Conservation (phyloP, 768 basidiomycete genomes). For the Dacryopinax spathularia region DNA sequence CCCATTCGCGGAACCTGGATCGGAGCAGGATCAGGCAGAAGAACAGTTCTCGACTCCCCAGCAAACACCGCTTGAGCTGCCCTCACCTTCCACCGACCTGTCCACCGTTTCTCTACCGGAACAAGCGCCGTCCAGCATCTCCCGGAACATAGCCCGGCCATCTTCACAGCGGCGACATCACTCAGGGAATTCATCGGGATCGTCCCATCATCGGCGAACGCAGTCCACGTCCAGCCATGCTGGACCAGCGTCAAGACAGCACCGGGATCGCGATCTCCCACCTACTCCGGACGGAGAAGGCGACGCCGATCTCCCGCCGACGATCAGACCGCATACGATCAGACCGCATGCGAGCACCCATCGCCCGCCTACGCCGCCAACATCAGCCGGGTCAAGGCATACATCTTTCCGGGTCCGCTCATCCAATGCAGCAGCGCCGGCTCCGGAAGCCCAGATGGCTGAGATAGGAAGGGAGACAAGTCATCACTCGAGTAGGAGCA, state of each 20-base stretch:
- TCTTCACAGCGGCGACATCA: not conserved
- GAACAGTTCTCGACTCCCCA: not conserved
- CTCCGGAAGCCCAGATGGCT: not conserved
- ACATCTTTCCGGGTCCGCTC: not conserved
- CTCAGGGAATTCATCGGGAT: not conserved
- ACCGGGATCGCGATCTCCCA: not conserved
- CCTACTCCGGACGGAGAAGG: not conserved
- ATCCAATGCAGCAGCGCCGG: no score
- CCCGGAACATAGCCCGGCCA: not conserved
- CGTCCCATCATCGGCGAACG: not conserved
- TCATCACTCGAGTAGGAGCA: not conserved
- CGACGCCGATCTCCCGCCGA: not conserved
- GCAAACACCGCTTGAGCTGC: not conserved
- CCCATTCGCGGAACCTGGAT: no score
- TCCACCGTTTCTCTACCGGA: not conserved
- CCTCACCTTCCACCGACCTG: not conserved
- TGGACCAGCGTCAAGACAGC: not conserved
- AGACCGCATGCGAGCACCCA: not conserved
- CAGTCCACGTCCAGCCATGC: no score
- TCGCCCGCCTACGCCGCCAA: not conserved
- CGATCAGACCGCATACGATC: not conserved
- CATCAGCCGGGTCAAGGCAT: not conserved
- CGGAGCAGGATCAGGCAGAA: not conserved
- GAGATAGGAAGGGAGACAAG: not conserved
- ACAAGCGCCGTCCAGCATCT: not conserved